phyloP scores from a whole-genome alignment of 2,329 filamentous ascomycete genomes.

The Tolypocladium inflatum region DNA sequence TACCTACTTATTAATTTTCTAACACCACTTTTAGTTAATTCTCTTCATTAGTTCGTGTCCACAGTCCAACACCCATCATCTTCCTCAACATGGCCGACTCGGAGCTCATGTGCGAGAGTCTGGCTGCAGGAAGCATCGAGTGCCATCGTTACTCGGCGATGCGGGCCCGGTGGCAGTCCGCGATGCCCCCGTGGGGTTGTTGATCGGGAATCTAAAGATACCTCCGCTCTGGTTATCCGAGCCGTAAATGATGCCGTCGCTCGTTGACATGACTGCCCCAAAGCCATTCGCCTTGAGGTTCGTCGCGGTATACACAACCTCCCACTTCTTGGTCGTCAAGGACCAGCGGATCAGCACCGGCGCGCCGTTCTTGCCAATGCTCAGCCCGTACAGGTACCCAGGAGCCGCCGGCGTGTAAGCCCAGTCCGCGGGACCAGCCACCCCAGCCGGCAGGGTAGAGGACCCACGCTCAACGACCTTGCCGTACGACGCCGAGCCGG shows the following conservation, averaged over 20 bases:
- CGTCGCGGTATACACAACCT: neutral
- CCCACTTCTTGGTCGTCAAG: neutral
- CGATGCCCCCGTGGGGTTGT: neutral
- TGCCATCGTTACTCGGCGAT: neutral
- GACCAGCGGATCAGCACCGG: neutral
- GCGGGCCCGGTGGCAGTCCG: neutral
- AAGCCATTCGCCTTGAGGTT: neutral
- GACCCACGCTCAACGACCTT: neutral
- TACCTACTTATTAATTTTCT: no score
- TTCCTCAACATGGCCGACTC: no score
- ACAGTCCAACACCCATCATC: no score
- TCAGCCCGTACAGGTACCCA: neutral
- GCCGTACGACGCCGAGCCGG: neutral
- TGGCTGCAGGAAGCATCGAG: neutral
- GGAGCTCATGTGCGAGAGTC: neutral
- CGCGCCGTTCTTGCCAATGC: neutral
- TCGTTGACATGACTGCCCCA: neutral
- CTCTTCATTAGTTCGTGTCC: no score
- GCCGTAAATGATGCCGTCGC: neutral
- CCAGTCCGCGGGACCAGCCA: neutral
- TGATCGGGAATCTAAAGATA: neutral
- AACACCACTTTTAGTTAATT: no score
- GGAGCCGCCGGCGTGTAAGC: neutral
- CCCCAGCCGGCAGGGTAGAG: neutral
- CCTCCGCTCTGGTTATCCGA: neutral